A percentile compares a stretch with the other conserved stretches of the same genome.
Evolutionary conservation across 1,284 basidiomycete genomes (phyloP).

Genomic region (Apiotrichum sp.): DNA sequence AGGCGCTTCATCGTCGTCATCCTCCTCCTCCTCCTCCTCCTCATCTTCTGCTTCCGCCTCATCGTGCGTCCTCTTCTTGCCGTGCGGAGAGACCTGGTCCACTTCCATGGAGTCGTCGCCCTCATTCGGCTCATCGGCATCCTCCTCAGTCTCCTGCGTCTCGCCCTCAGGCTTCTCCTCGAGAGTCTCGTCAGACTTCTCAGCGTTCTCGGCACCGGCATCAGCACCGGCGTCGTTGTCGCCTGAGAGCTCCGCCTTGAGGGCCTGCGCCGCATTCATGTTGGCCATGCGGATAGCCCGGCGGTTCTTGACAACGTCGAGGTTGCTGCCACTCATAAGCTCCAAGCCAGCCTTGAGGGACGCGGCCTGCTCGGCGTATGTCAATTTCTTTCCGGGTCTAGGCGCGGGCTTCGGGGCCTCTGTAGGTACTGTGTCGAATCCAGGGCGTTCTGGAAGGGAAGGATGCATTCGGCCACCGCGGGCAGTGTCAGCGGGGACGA

Average conservation of each 20-base stretch:
- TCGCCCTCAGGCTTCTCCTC: constrained; percentile 14
- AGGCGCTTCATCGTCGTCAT: constrained; percentile 43
- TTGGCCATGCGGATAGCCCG: constrained; percentile 89
- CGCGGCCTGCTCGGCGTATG: constrained; percentile 21
- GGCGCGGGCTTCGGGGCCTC: constrained; percentile 11
- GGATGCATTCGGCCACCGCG: constrained; percentile 46
- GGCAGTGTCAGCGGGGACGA: constrained; percentile 24
- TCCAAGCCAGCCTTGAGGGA: constrained; percentile 52
- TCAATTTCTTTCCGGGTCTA: constrained; percentile 26
- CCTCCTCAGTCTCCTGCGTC: constrained; percentile 9
- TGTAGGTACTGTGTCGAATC: constrained; percentile 61
- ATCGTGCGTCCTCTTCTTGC: constrained; percentile 64
- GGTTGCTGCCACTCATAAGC: constrained; percentile 58
- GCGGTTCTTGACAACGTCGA: constrained; percentile 79
- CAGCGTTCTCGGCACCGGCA: constrained; percentile 22
- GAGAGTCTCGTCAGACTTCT: constrained; percentile 9
- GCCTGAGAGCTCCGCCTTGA: constrained; percentile 83
- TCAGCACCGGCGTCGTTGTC: constrained; percentile 14
- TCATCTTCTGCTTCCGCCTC: constrained; percentile 30
- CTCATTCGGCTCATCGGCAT: constrained; percentile 3
- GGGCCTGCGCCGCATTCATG: constrained; percentile 85
- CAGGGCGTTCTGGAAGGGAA: constrained; percentile 56
- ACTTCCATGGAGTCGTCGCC: constrained; percentile 25
- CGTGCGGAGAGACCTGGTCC: constrained; percentile 26
- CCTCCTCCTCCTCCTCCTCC: constrained; percentile 38